These are phyloP conservation scores for Umbilicus rupestris DNA, from an alignment of 164 flowering plant genomes.

Conservation along the genomic window DNA sequence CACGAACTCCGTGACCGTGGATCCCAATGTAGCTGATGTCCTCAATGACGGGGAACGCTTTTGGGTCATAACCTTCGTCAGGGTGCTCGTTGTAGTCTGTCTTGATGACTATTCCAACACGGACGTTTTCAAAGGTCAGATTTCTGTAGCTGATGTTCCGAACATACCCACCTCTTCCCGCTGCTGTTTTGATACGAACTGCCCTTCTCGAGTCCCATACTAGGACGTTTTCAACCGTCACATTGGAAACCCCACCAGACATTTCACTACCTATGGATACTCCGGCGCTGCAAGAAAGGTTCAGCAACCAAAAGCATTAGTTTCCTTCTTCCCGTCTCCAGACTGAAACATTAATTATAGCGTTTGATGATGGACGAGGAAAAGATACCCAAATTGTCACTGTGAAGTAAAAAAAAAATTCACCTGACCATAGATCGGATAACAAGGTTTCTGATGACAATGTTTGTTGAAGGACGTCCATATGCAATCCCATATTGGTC, in stretches of 20 bases:
- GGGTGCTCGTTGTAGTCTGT: conserved; percentile 96
- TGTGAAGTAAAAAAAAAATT: conserved; percentile 9
- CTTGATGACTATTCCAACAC: conserved; percentile 87
- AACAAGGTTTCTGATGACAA: conserved; percentile 72
- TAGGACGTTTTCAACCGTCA: conserved; percentile 68
- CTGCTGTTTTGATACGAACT: conserved; percentile 77
- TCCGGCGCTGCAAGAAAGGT: conserved; percentile 62
- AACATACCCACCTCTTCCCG: conserved; percentile 87
- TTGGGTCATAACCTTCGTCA: conserved; percentile 62
- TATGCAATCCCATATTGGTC: conserved; percentile 92
- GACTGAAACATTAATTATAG: background rate
- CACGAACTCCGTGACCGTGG: conserved; percentile 87
- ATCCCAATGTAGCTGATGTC: conserved; percentile 57
- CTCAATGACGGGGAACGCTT: conserved; percentile 52
- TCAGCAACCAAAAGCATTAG: background rate
- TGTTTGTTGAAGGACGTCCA: conserved; percentile 72
- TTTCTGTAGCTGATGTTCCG: conserved; percentile 57
- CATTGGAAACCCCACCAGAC: conserved; percentile 92
- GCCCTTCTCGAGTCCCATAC: conserved; percentile 83
- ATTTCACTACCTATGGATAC: conserved; percentile 95
- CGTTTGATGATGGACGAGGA: background rate
- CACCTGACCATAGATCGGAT: conserved; percentile 88
- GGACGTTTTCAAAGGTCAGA: conserved; percentile 64
- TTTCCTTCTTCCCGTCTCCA: background rate
- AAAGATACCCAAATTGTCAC: background rate